These are phyloP conservation scores for Pholiota conissans DNA, from an alignment of 768 basidiomycete genomes.

Conservation along the genomic window DNA sequence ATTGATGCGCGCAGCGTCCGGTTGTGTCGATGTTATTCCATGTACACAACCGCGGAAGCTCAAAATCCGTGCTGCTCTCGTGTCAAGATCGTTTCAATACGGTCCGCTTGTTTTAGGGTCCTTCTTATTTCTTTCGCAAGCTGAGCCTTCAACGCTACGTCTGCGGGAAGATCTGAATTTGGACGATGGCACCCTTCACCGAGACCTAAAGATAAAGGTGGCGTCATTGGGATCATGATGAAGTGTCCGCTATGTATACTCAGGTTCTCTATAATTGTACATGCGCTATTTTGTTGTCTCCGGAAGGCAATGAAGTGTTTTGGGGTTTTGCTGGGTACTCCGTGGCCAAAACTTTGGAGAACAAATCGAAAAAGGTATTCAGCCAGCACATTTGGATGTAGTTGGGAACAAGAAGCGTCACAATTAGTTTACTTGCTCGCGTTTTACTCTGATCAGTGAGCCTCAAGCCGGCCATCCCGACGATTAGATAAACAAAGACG, in stretches of 20 bases:
- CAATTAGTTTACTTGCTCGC: too few relatives aligned
- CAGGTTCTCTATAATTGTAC: not conserved
- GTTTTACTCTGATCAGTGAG: too few relatives aligned
- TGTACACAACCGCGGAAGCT: not conserved
- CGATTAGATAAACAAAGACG: too few relatives aligned
- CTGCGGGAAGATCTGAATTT: too few relatives aligned
- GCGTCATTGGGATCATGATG: not conserved
- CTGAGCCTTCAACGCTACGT: too few relatives aligned
- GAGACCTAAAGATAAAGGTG: not conserved
- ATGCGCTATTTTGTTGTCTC: not conserved
- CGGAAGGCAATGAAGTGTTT: not conserved
- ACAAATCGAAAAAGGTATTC: too few relatives aligned
- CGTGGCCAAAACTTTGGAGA: too few relatives aligned
- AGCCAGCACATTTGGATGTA: too few relatives aligned
- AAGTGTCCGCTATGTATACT: not conserved
- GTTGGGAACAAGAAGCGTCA: too few relatives aligned
- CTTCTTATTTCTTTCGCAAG: not conserved
- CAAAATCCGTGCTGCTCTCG: not conserved
- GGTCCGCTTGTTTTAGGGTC: not conserved
- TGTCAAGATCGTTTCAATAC: not conserved
- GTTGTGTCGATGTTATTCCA: not conserved
- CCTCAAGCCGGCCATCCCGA: too few relatives aligned
- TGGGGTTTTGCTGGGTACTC: too few relatives aligned
- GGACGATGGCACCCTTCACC: not conserved
- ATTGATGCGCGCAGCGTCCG: not conserved